A percentile compares a stretch with the other conserved stretches of the same genome.
Evolutionary conservation across 1,139 yeast species (phyloP).

Genomic region (Hansenula sp.): DNA sequence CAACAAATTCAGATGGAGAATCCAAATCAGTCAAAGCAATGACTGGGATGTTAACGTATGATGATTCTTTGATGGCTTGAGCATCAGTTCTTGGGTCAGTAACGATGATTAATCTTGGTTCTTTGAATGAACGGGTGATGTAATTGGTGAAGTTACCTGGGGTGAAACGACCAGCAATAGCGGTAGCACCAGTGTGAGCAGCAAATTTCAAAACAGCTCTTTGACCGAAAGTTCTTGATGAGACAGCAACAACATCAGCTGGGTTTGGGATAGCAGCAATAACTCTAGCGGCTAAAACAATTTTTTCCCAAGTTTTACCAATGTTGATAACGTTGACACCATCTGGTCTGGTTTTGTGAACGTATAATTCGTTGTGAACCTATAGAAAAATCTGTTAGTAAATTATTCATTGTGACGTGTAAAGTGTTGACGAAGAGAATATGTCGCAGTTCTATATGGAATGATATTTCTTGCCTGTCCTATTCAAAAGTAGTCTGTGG

Average conservation of each 20-base stretch:
- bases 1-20: constrained; percentile 98
- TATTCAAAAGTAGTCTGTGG: too few species aligned
- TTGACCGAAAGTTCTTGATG: constrained; percentile 99
- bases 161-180: constrained; percentile 99
- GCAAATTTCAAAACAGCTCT: constrained; percentile 99
- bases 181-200: constrained; percentile 99
- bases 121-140: constrained; percentile 99
- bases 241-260: constrained; percentile 97
- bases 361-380: constrained; percentile 99
- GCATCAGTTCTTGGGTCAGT: constrained; percentile 99
- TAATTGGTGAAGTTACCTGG: constrained; percentile 99
- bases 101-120: constrained; percentile 98
- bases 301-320: constrained; percentile 99
- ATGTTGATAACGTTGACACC: constrained; percentile 99
- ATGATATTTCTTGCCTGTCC: too few species aligned
- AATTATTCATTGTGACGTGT: neutral
- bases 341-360: constrained; percentile 98
- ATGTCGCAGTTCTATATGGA: too few species aligned
- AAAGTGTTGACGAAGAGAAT: neutral
- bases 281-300: constrained; percentile 99
- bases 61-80: constrained; percentile 99
- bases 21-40: constrained; percentile 98
- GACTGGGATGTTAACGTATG: constrained; percentile 99
- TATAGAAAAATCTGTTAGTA: constrained; percentile 40
- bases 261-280: constrained; percentile 99